Percentiles rank a stretch among this genome's conserved stretches.
Evolutionary conservation across 495 filamentous ascomycete species (phyloP).

Genomic region (Aspergillus incahuasiensis): DNA sequence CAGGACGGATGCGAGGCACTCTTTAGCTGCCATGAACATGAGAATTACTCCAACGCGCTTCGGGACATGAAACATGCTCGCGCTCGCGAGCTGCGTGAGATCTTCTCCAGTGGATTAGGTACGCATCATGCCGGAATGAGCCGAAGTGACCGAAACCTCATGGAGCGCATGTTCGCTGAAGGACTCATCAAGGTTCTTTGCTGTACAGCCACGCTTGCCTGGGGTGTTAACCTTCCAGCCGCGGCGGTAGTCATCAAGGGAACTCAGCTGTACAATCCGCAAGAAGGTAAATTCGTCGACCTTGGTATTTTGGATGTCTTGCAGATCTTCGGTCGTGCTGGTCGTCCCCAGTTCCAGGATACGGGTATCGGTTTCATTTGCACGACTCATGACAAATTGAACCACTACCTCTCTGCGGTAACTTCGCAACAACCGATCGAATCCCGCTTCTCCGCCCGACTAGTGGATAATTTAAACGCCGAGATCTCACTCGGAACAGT

Average conservation of each 20-base stretch:
- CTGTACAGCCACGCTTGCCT: constrained; percentile 96
- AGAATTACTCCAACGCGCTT: constrained; percentile 64
- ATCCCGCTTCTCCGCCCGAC: constrained; percentile 79
- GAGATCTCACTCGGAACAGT: constrained; percentile 94
- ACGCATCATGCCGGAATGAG: constrained; percentile 96
- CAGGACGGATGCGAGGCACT: constrained; percentile 73
- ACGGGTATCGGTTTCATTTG: constrained; percentile 95
- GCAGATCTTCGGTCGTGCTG: constrained; percentile 97
- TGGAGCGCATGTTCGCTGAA: constrained; percentile 83
- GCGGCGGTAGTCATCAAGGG: constrained; percentile 98
- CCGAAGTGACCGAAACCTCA: constrained; percentile 84
- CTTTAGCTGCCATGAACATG: constrained; percentile 66
- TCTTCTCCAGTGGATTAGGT: constrained; percentile 85
- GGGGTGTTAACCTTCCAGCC: constrained; percentile 98
- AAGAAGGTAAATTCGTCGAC: constrained; percentile 94
- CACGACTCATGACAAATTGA: constrained; percentile 84
- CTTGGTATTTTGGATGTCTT: constrained; percentile 95
- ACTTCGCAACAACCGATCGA: constrained; percentile 96
- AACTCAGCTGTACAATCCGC: constrained; percentile 91
- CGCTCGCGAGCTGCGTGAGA: constrained; percentile 78
- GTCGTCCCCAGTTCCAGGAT: constrained; percentile 94
- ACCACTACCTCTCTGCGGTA: constrained; percentile 89
- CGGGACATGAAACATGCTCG: constrained; percentile 78
- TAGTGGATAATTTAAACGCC: constrained; percentile 96
- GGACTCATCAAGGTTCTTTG: constrained; percentile 92